Conservation (phyloP, 768 basidiomycete species). For the Rhodosporidiobolus odoratus region DNA sequence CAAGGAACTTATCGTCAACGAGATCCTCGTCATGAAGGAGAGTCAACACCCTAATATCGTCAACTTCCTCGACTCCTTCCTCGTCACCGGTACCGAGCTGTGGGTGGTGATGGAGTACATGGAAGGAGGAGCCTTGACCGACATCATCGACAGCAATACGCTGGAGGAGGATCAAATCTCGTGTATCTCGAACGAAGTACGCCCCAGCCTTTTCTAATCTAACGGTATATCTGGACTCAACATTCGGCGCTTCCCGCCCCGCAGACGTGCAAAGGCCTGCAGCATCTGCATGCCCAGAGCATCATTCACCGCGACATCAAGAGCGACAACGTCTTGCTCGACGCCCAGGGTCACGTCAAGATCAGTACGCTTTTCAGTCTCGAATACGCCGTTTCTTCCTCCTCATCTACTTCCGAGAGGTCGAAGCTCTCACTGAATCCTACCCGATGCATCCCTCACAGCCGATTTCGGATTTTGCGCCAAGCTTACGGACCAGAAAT, state of each 20-base stretch:
- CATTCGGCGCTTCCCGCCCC: conserved; percentile 66
- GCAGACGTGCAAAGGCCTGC: conserved; percentile 90
- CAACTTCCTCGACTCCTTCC: conserved; percentile 77
- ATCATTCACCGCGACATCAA: conserved; percentile 98
- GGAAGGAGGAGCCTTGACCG: conserved; percentile 90
- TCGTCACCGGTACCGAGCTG: conserved; percentile 87
- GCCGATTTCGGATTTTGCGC: conserved; percentile 99
- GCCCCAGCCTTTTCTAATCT: not conserved
- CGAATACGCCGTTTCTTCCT: not conserved
- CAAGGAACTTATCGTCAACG: conserved; percentile 95
- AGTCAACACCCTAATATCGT: conserved; percentile 87
- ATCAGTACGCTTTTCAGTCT: conserved; percentile 64
- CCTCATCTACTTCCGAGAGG: conserved; percentile 54
- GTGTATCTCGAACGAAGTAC: conserved; percentile 72
- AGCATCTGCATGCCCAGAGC: conserved; percentile 87
- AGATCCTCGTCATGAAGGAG: conserved; percentile 99
- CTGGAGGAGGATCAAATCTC: conserved; percentile 81
- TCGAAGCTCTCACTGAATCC: no score
- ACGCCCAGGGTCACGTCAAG: conserved; percentile 87
- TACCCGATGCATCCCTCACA: no score
- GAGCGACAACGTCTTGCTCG: conserved; percentile 73
- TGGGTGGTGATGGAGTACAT: conserved; percentile 99
- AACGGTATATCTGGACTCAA: conserved; percentile 54
- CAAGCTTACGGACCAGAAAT: conserved; percentile 63
- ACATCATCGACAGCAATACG: conserved; percentile 95